These are phyloP conservation scores for Suaeda aralocaspica DNA, from an alignment of 148 eudicot genomes.

Conservation along the genomic window DNA sequence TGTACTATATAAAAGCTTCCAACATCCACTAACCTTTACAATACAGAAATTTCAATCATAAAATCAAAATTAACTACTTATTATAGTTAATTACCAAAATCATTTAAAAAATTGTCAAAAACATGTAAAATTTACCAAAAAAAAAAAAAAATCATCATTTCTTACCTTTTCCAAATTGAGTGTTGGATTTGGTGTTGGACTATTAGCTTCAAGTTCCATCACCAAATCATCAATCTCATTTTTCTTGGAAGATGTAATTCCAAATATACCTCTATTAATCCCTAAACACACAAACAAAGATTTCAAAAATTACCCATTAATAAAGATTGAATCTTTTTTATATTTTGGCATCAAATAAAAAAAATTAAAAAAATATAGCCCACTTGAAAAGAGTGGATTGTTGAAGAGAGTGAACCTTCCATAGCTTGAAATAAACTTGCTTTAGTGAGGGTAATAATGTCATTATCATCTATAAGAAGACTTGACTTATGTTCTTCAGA, in stretches of 20 bases:
- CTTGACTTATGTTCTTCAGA: slow-evolving; percentile 36
- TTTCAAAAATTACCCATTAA: neutral
- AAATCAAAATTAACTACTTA: no score
- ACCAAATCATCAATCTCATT: slow-evolving; percentile 61
- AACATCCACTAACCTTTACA: slow-evolving; percentile 69
- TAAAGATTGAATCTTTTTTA: neutral
- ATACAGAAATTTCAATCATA: no score
- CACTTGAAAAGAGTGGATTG: neutral
- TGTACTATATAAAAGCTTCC: slow-evolving; percentile 86
- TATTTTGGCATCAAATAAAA: neutral
- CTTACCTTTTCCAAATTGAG: slow-evolving; percentile 60
- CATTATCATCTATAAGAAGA: slow-evolving; percentile 29
- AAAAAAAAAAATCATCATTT: neutral
- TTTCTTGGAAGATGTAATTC: slow-evolving; percentile 61
- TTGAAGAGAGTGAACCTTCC: slow-evolving; percentile 41
- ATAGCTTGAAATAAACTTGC: slow-evolving; percentile 39
- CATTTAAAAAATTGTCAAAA: no score
- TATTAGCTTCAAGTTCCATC: slow-evolving; percentile 56
- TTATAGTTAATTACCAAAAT: no score
- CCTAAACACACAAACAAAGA: slow-evolving; percentile 30
- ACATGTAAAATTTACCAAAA: neutral
- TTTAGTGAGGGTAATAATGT: slow-evolving; percentile 42
- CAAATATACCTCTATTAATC: slow-evolving; percentile 86
- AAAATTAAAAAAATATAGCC: no score
- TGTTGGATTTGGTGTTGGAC: slow-evolving; percentile 68